Base-by-base conservation (phyloP, 2,329 filamentous ascomycete species). In the Ceratocystis huliohia region DNA sequence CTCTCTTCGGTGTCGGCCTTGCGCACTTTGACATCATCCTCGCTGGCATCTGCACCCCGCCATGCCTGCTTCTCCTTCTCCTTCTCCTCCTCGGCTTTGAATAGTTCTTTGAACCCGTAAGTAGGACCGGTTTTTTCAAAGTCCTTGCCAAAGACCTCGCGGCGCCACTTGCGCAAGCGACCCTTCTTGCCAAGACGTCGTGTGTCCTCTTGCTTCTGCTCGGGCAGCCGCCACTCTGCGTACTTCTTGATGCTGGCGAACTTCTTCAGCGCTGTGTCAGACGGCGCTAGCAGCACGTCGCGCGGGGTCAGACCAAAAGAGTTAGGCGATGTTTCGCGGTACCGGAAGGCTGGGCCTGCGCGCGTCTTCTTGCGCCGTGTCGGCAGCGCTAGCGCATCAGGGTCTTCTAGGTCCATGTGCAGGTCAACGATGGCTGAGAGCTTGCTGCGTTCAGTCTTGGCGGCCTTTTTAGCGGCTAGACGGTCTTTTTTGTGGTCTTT, bases 181-280 rank as follows among this genome's bases (percentile, higher is more conserved):
- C 89, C 90, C 79, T 97, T 97, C 83, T 97, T 99, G 70, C 90
- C 88, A 37, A 97, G 81, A 71, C 84, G 83, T 81, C 96, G 96
- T 78, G 86, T 85, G 73, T 99, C 94, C 72, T 87, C 88, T 70
- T 83, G 82, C 81, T 97, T 97, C 82, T 95, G 94, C 72, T 92
- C 89, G 2, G 81, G 79, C 74, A 96, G 92, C 66, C 94, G 84
- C 79, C 94, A 99, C 4, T 89, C 81, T 3, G 93, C 92, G 68
- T 96, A 83, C 78, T 96, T 97, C 82, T 99, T 99, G 72, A 99
- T 79, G 5, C 94, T 93, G 4, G 88, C 93, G 73, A 88, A 99
- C 70, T 92, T 82, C 75, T 99, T 99, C 70, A 99, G 84, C 65
- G 87, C 85, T 61, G 84, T 80, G 77, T 99, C 94, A 57, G 88